Conservation (phyloP, 2,329 filamentous ascomycete species). For the Sodiomyces alkalinus region DNA sequence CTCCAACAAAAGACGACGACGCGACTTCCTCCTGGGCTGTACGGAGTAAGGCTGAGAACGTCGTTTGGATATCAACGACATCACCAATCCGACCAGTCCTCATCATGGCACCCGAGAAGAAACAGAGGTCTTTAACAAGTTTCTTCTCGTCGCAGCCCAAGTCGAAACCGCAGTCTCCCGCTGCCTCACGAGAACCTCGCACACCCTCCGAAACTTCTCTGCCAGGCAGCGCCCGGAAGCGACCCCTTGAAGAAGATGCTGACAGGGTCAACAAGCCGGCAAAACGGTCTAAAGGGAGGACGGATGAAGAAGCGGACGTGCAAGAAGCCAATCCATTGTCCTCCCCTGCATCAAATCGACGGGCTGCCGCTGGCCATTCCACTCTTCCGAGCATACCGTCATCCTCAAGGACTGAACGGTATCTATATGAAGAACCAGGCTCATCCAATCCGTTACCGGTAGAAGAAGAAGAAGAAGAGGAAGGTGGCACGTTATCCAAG, state of each 20-base stretch:
- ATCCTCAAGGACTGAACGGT: constrained; percentile 31
- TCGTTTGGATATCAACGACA: background rate
- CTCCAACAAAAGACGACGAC: constrained; percentile 2
- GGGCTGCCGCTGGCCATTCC: too few relatives aligned
- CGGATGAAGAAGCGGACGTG: constrained; percentile 18
- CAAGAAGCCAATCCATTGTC: constrained; percentile 19
- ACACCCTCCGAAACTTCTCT: constrained; percentile 12
- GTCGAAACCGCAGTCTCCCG: constrained; percentile 30
- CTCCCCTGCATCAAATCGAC: too few relatives aligned
- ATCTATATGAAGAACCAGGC: constrained; percentile 30
- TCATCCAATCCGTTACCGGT: too few relatives aligned
- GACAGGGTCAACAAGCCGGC: constrained; percentile 25
- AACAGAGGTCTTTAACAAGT: constrained; percentile 71
- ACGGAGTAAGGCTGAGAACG: too few relatives aligned
- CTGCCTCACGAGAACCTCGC: constrained; percentile 18
- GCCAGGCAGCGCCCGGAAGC: constrained; percentile 26
- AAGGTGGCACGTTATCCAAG: constrained; percentile 33
- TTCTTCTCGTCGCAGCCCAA: constrained; percentile 71
- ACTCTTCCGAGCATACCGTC: constrained; percentile 9
- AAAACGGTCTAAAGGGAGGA: constrained; percentile 30
- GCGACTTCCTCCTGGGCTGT: too few relatives aligned
- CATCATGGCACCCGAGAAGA: constrained; percentile 34
- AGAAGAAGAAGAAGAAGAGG: constrained; percentile 24
- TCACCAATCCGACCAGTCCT: background rate
- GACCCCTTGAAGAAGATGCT: constrained; percentile 31